Conservation (phyloP, 768 basidiomycete genomes). For the Rhodotorula kratochvilovae region DNA sequence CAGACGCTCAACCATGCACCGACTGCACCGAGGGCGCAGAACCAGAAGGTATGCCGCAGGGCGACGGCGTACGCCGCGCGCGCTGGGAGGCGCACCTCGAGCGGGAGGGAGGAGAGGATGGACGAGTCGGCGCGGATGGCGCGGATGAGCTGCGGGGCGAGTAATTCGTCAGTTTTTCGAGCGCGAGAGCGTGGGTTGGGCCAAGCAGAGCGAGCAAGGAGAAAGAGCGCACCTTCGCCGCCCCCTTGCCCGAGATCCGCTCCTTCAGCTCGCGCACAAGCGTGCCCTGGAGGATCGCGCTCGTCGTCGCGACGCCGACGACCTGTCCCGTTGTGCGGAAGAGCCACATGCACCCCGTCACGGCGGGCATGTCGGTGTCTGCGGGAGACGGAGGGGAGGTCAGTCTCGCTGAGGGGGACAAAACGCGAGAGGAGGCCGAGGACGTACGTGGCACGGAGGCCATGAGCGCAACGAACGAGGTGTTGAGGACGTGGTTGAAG, state of each 20-base stretch:
- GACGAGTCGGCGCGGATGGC: slow-evolving; percentile 60
- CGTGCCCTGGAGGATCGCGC: slow-evolving; percentile 74
- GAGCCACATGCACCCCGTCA: slow-evolving; percentile 55
- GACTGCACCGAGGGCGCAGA: slow-evolving; percentile 64
- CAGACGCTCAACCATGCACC: slow-evolving; percentile 49
- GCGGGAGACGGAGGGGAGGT: background rate
- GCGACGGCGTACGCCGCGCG: slow-evolving; percentile 60
- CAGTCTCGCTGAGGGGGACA: background rate
- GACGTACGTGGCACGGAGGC: background rate
- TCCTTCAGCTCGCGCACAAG: slow-evolving; percentile 64
- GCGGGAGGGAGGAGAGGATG: slow-evolving; percentile 62
- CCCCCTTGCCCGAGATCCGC: slow-evolving; percentile 68
- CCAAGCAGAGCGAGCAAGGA: slow-evolving; percentile 14
- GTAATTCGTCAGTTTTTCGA: background rate
- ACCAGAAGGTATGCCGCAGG: slow-evolving; percentile 60
- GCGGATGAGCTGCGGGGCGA: slow-evolving; percentile 53
- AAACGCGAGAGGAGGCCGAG: no score
- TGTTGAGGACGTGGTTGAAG: slow-evolving; percentile 13
- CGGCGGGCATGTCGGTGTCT: slow-evolving; percentile 5
- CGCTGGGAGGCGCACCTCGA: slow-evolving; percentile 55
- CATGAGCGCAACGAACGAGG: slow-evolving; percentile 10
- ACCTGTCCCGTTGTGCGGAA: slow-evolving; percentile 87
- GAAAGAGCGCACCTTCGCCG: slow-evolving; percentile 59
- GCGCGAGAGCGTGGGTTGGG: background rate
- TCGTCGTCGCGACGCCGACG: slow-evolving; percentile 80